Percentiles rank a stretch among this genome's conserved stretches.
Evolutionary conservation across 352 stramenopile genomes (phyloP).

Genomic region (Globisporangium rhizosaccharum): DNA sequence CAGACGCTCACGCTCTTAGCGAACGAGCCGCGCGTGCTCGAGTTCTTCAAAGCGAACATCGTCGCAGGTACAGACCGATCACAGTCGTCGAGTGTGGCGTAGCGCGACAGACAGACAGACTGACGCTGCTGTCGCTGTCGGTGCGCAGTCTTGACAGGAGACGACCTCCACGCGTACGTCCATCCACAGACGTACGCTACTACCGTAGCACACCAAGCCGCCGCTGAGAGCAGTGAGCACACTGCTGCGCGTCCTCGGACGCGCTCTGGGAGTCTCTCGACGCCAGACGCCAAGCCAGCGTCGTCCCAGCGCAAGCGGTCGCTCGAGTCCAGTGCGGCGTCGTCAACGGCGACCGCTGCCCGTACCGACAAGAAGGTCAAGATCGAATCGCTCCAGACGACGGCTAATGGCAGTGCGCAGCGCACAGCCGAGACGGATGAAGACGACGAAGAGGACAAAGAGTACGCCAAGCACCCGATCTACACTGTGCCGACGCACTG

Average conservation of each 20-base stretch:
- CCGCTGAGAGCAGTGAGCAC: neutral
- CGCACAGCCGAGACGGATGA: neutral
- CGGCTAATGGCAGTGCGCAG: slow-evolving; percentile 2
- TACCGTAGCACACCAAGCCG: neutral
- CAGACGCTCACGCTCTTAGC: slow-evolving; percentile 41
- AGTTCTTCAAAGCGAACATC: slow-evolving; percentile 64
- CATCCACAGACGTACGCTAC: no score
- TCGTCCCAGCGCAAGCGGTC: slow-evolving; percentile 26
- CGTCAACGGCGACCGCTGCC: neutral
- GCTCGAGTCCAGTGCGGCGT: slow-evolving; percentile 14
- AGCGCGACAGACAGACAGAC: neutral
- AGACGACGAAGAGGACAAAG: slow-evolving; percentile 22
- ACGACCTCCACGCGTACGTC: slow-evolving; percentile 3
- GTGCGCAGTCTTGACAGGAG: slow-evolving; percentile 8
- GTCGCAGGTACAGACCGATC: slow-evolving; percentile 29
- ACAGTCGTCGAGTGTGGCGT: slow-evolving; percentile 1
- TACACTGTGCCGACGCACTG: slow-evolving; percentile 67
- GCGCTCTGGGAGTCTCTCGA: slow-evolving; percentile 21
- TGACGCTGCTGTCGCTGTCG: neutral
- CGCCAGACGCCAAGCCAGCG: slow-evolving; percentile 20
- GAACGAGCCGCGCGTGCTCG: slow-evolving; percentile 30
- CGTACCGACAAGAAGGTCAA: slow-evolving; percentile 14
- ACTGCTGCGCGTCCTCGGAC: neutral
- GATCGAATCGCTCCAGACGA: neutral
- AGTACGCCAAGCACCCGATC: slow-evolving; percentile 39